A percentile compares a stretch with the other conserved stretches of the same genome.
phyloP scores from a whole-genome alignment of 1,284 basidiomycete species.

The Ganoderma multipileum region DNA sequence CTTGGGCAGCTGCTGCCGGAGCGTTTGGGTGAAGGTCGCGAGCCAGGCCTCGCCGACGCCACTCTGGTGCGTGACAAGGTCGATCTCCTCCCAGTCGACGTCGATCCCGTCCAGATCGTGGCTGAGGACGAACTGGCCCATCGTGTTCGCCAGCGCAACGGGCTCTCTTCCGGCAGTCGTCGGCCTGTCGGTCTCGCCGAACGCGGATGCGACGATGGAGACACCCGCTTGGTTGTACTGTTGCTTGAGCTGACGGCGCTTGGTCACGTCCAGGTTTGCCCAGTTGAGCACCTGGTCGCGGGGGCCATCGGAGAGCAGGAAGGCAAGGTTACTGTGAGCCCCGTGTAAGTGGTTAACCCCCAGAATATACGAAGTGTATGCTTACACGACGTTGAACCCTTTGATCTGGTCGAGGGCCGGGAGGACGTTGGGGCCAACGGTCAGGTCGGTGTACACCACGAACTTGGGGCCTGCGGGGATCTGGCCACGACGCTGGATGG shows the following conservation, averaged over 20 bases:
- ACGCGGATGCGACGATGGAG: conserved; percentile 55
- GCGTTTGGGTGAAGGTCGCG: conserved; percentile 48
- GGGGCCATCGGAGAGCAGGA: conserved; percentile 20
- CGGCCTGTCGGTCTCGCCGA: conserved; percentile 58
- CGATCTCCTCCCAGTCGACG: conserved; percentile 62
- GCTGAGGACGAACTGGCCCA: conserved; percentile 47
- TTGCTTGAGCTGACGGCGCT: conserved; percentile 45
- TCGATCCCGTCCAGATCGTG: conserved; percentile 60
- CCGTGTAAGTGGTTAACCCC: neutral
- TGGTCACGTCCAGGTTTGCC: conserved; percentile 12
- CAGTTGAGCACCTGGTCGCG: conserved; percentile 20
- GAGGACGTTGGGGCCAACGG: conserved; percentile 14
- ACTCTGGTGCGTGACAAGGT: conserved; percentile 44
- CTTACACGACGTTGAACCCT: conserved; percentile 28
- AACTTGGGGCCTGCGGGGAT: conserved; percentile 11
- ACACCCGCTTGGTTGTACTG: conserved; percentile 53
- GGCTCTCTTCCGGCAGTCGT: conserved; percentile 50
- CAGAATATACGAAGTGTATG: neutral
- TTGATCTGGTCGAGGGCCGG: conserved; percentile 23
- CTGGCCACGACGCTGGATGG: neutral
- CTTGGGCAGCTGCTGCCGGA: conserved; percentile 41
- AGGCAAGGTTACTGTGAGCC: conserved; percentile 19
- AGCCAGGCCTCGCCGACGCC: conserved; percentile 50
- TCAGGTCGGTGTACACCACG: conserved; percentile 10
- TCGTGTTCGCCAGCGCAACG: conserved; percentile 47